Evolutionary conservation across 257 asterid genomes (phyloP).

Genomic region (Eucommia ulmoides): DNA sequence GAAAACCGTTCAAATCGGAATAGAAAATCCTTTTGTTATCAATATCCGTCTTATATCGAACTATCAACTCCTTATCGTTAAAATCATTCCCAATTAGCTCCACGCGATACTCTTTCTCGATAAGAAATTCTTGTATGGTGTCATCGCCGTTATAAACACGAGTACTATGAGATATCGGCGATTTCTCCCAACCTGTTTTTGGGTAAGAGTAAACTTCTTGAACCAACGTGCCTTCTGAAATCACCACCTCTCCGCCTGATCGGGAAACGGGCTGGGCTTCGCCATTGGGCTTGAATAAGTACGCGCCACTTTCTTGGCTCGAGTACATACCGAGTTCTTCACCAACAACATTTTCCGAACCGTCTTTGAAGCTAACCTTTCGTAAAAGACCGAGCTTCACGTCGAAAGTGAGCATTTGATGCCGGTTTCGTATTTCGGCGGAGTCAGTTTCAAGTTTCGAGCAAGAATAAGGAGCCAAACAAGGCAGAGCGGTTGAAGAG

Average conservation of each 20-base stretch:
- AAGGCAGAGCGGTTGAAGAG: slow-evolving; percentile 34
- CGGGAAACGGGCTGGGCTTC: slow-evolving; percentile 51
- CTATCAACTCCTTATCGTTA: slow-evolving; percentile 59
- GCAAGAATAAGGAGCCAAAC: slow-evolving; percentile 72
- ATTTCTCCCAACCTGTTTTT: slow-evolving; percentile 46
- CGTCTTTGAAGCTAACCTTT: slow-evolving; percentile 45
- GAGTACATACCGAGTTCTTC: slow-evolving; percentile 82
- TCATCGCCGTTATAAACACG: slow-evolving; percentile 48
- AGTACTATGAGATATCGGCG: slow-evolving; percentile 86
- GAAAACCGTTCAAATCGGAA: slow-evolving; percentile 91
- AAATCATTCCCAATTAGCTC: slow-evolving; percentile 67
- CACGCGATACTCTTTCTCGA: slow-evolving; percentile 94
- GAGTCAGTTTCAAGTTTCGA: slow-evolving; percentile 45
- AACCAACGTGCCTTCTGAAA: slow-evolving; percentile 76
- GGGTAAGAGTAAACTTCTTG: slow-evolving; percentile 71
- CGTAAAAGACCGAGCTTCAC: slow-evolving; percentile 55
- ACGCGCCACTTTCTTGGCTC: slow-evolving; percentile 85
- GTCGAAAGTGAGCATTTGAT: slow-evolving; percentile 44
- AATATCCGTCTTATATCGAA: slow-evolving; percentile 60
- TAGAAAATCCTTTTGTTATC: slow-evolving; percentile 61
- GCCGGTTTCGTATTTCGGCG: slow-evolving; percentile 53
- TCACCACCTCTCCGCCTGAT: slow-evolving; percentile 53
- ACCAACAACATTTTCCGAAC: slow-evolving; percentile 33
- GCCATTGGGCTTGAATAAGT: slow-evolving; percentile 83
- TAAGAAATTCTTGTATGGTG: slow-evolving; percentile 56